These are phyloP conservation scores for Phytopythium boreale DNA, from an alignment of 352 stramenopile species.

Conservation along the genomic window DNA sequence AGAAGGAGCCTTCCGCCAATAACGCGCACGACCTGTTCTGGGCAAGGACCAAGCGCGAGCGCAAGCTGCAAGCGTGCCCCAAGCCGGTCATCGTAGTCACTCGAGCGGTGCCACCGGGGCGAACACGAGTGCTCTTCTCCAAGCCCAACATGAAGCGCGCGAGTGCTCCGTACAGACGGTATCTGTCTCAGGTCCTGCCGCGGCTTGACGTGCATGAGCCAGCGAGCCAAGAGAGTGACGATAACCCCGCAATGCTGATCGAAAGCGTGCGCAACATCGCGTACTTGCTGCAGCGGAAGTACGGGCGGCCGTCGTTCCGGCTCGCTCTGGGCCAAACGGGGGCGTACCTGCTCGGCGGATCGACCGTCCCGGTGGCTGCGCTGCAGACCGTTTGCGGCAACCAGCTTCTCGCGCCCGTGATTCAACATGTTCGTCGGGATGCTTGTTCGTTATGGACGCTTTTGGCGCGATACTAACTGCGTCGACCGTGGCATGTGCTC, in stretches of 20 bases:
- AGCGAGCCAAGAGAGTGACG: not conserved
- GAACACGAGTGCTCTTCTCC: conserved; percentile 31
- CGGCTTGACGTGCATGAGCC: conserved; percentile 11
- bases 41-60: conserved; percentile 25
- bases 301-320: conserved; percentile 44
- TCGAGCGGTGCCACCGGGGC: conserved; percentile 22
- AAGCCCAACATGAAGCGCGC: conserved; percentile 28
- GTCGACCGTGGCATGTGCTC: not conserved
- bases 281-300: conserved; percentile 32
- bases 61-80: conserved; percentile 5
- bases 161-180: conserved; percentile 25
- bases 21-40: conserved; percentile 35
- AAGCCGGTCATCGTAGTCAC: conserved; percentile 20
- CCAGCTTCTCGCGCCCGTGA: conserved; percentile 31
- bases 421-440: conserved; percentile 35
- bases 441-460: not conserved
- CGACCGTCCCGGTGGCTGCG: conserved; percentile 25
- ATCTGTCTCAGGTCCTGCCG: conserved; percentile 29
- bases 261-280: conserved; percentile 37
- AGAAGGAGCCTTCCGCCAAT: conserved; percentile 16
- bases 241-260: conserved; percentile 4
- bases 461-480: not conserved
- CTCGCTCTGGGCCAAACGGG: conserved; percentile 51
- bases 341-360: conserved; percentile 26
- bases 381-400: conserved; percentile 32